Conservation (phyloP, 2,329 filamentous ascomycete genomes). For the Neoascochyta sp. region DNA sequence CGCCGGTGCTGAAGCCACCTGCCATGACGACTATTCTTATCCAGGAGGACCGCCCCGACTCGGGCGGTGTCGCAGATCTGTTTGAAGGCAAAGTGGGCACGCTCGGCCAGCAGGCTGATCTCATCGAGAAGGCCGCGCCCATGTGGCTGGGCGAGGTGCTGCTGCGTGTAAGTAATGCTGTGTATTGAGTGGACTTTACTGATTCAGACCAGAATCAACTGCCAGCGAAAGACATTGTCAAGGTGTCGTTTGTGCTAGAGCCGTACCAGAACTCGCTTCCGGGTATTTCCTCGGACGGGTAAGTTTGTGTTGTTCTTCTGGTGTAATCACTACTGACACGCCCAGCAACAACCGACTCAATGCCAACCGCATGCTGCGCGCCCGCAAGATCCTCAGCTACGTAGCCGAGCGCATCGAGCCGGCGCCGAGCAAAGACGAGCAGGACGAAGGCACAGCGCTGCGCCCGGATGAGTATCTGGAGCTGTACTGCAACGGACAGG, state of each 20-base stretch:
- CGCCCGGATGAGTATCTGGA: slow-evolving; percentile 91
- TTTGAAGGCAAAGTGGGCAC: slow-evolving; percentile 84
- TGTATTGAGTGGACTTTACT: neutral
- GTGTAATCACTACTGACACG: slow-evolving; percentile 16
- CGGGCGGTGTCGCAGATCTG: slow-evolving; percentile 70
- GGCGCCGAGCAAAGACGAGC: slow-evolving; percentile 56
- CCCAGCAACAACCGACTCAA: slow-evolving; percentile 80
- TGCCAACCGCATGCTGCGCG: slow-evolving; percentile 92
- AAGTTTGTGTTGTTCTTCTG: slow-evolving; percentile 32
- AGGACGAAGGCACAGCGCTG: slow-evolving; percentile 46
- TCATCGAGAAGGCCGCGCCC: slow-evolving; percentile 80
- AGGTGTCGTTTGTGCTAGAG: slow-evolving; percentile 90
- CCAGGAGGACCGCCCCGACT: slow-evolving; percentile 61
- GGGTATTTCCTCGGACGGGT: slow-evolving; percentile 69
- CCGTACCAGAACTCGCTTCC: slow-evolving; percentile 75
- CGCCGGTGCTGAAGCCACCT: slow-evolving; percentile 71
- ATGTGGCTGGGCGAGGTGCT: slow-evolving; percentile 91
- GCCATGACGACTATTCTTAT: slow-evolving; percentile 60
- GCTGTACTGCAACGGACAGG: slow-evolving; percentile 89
- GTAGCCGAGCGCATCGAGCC: slow-evolving; percentile 86
- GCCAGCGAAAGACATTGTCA: slow-evolving; percentile 84
- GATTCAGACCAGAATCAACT: slow-evolving; percentile 61
- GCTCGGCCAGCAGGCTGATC: slow-evolving; percentile 71
- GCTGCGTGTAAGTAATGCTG: slow-evolving; percentile 54
- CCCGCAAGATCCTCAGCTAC: slow-evolving; percentile 90